Evolutionary conservation across 1,284 basidiomycete genomes (phyloP).

Genomic region (Moniliophthora roreri): DNA sequence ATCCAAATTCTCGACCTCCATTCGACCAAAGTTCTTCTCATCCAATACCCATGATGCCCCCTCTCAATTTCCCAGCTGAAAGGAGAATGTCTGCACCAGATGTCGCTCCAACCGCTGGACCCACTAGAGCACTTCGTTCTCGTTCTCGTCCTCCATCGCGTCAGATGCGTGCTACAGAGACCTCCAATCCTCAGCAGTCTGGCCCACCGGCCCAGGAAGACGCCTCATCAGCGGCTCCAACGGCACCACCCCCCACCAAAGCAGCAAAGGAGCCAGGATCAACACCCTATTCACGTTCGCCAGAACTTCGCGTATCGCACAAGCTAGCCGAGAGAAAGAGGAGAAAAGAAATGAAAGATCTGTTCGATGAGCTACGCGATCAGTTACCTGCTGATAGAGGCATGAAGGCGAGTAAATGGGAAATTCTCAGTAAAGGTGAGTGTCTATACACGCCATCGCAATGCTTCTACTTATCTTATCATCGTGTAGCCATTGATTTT

Average conservation of each 20-base stretch:
- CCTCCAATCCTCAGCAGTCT: slow-evolving; percentile 31
- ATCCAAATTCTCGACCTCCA: slow-evolving; percentile 21
- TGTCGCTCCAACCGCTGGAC: slow-evolving; percentile 29
- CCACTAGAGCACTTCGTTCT: slow-evolving; percentile 57
- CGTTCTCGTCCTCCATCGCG: slow-evolving; percentile 74
- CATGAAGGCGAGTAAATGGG: slow-evolving; percentile 97
- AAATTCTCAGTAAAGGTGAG: slow-evolving; percentile 90
- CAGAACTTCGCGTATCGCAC: slow-evolving; percentile 90
- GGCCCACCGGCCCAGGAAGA: slow-evolving; percentile 41
- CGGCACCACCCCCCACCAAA: slow-evolving; percentile 25
- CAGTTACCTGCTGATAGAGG: slow-evolving; percentile 88
- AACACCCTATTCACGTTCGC: slow-evolving; percentile 91
- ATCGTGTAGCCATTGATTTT: slow-evolving; percentile 78
- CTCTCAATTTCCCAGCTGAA: slow-evolving; percentile 58
- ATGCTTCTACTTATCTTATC: neutral
- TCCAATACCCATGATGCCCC: slow-evolving; percentile 49
- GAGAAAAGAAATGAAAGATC: slow-evolving; percentile 95
- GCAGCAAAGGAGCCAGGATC: slow-evolving; percentile 46
- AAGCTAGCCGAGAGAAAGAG: slow-evolving; percentile 94
- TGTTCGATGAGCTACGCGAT: slow-evolving; percentile 93
- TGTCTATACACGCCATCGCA: slow-evolving; percentile 11
- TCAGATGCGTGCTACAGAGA: slow-evolving; percentile 44
- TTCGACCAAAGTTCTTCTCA: slow-evolving; percentile 1
- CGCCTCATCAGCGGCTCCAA: slow-evolving; percentile 31
- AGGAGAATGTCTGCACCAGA: slow-evolving; percentile 75